Evolutionary conservation across 768 basidiomycete genomes (phyloP), one percentile per base, ranked within the genome.

Genomic region (Lentinus brumalis): DNA sequence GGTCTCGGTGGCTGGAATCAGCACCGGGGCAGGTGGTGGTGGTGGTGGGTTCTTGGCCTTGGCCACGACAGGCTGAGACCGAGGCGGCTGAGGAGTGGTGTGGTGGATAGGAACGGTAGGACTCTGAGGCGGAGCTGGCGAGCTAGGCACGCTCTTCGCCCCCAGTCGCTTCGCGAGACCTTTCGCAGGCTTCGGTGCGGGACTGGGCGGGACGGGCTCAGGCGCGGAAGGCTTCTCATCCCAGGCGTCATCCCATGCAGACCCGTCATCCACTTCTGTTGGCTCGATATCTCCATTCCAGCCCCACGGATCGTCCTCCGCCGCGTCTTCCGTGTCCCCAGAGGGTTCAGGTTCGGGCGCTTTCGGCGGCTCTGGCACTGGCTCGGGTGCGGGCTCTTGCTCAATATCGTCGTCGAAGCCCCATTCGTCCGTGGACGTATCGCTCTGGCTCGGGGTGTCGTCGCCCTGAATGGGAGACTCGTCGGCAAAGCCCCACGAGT

Each of bases 171-270:
- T 82, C 69, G 86, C 82, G 4, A 90, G 75, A 6, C 85, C 78
- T 14, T 79, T 84, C 2, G 89, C 86, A 26, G 78, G 77, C 66
- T 83, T 87, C 4, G 81, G 79, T 14, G 70, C 71, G 5, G 75
- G 60, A 44, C 72, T 65, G 31, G 64, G 62, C 30, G 75, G 63
- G 15, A 53, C 26, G 26, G 60, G 35, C 10, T 44, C 55, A 8
- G 49, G 57, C n/a, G 40, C 32, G n/a, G 44, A 56, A 2, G 61
- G 57, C 26, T 64, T 58, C 40, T 71, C 69, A 47, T 64, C 66
- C 72, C 70, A 73, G 12, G 73, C 72, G 31, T 89, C 86, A 46
- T 75, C 81, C 91, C 89, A 91, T 2, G 88, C 85, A 62, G 90
- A 84, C 53, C 74, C 78, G 49, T 89, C 89, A 82, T 57, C 50